Conservation (phyloP, 495 filamentous ascomycete species). For the Aspergillus bertholletiae region DNA sequence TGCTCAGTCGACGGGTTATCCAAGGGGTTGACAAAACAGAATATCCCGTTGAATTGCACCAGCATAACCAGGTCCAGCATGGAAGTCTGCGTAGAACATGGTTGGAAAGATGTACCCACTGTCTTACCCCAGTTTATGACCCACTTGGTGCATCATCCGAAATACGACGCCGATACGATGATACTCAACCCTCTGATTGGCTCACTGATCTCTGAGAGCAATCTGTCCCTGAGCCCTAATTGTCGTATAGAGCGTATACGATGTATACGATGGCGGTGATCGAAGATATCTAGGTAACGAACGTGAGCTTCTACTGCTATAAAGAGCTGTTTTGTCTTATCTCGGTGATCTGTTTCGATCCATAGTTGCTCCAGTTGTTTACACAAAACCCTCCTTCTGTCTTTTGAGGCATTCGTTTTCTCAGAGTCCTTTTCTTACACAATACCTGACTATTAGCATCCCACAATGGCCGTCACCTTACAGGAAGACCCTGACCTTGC, state of each 20-base stretch:
- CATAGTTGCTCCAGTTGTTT: not conserved
- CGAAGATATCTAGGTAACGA: not conserved
- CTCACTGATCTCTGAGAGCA: not conserved
- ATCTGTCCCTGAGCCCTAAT: not conserved
- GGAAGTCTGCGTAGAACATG: not conserved
- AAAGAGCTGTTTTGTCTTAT: not conserved
- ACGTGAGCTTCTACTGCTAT: not conserved
- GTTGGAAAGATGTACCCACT: not conserved
- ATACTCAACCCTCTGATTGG: not conserved
- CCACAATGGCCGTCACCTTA: not conserved
- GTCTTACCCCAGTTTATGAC: not conserved
- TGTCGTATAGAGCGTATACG: not conserved
- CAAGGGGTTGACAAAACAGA: not conserved
- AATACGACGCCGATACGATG: not conserved
- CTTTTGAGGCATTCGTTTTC: not conserved
- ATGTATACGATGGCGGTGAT: not conserved
- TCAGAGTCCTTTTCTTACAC: not conserved
- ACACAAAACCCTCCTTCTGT: not conserved
- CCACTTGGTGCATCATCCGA: not conserved
- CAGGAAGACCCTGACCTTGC: constrained; percentile 1
- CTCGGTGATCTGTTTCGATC: not conserved
- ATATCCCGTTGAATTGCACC: not conserved
- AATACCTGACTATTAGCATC: not conserved
- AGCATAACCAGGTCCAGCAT: not conserved
- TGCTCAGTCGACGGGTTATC: not conserved